Evolutionary conservation across 208 protist species (phyloP).

Genomic region (Acanthamoeba royreba): DNA sequence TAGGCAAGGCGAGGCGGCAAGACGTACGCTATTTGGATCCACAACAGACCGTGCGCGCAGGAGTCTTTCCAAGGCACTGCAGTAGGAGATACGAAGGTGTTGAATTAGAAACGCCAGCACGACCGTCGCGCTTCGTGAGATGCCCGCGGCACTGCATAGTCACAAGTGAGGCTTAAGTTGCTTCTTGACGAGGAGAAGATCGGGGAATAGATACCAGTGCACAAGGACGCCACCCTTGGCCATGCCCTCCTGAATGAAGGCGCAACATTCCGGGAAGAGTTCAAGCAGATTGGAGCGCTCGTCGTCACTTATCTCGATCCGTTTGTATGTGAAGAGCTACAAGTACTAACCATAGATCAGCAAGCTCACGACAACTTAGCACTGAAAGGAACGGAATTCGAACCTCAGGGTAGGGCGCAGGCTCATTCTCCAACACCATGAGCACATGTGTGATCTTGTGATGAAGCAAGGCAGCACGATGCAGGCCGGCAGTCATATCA

Average conservation of each 20-base stretch:
- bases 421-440: not conserved
- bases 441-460: conserved; percentile 1
- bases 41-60: not conserved
- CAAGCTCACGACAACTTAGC: not conserved
- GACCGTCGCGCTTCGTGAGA: not conserved
- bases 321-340: not conserved
- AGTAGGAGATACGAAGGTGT: not conserved
- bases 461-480: not conserved
- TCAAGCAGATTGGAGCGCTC: not conserved
- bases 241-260: not conserved
- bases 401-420: not conserved
- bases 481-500: not conserved
- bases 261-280: not conserved
- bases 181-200: not conserved
- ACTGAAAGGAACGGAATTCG: not conserved
- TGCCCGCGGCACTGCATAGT: not conserved
- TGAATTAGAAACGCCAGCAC: not conserved
- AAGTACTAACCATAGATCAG: not conserved
- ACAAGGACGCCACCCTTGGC: not conserved
- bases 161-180: not conserved
- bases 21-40: not conserved
- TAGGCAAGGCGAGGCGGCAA: not conserved
- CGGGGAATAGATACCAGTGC: not conserved
- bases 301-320: not conserved
- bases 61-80: not conserved